Evolutionary conservation across 2,329 filamentous ascomycete genomes (phyloP), one percentile per base, ranked within the genome.

Genomic region (Aureobasidium musti): DNA sequence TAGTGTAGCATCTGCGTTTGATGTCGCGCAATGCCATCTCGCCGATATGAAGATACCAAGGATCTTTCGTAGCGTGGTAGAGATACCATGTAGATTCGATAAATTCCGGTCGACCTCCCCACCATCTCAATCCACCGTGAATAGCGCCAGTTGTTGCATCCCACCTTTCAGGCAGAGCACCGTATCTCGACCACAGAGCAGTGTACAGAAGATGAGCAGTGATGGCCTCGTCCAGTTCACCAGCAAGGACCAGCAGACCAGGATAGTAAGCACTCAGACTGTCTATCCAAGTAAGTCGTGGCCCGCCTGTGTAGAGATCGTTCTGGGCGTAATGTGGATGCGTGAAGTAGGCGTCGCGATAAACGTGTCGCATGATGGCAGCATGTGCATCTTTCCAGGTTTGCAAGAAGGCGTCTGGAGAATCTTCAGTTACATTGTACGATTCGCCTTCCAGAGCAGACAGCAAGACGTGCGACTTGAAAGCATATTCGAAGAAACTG

Each of bases 401-500:
- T 33, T 86, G 81, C 5, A 97, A 81, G 71, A 97, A 98, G 0
- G 89, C 85, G 53, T 92, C 90, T 0, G 93, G 82, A 0, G 89
- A 90, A 70, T 91, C 87, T 69, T 90, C 85, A 61, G 87, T 84
- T 5, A 33, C 2, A 11, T 63, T 63, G 10, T 41, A 47, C 23
- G 30, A 50, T 5, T 52, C 37, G 2, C 86, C 73, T 6, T 28
- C 10, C n/a, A 59, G 41, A 1, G 91, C 91, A 2, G 94, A 97
- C 26, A 98, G 86, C 28, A 99, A 79, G 68, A 99, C 91, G 74
- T 97, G 89, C 21, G 92, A 92, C 79, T 99, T 99, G 73, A 98
- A 84, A 3, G 95, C 93, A 78, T 99, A 99, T 79, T 99, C 95
- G 74, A 97, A 98, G 80, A 99, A 99, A 79, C 93, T 97, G 79